Conservation (phyloP, 2,329 filamentous ascomycete species). For the Apiospora malaysiana region DNA sequence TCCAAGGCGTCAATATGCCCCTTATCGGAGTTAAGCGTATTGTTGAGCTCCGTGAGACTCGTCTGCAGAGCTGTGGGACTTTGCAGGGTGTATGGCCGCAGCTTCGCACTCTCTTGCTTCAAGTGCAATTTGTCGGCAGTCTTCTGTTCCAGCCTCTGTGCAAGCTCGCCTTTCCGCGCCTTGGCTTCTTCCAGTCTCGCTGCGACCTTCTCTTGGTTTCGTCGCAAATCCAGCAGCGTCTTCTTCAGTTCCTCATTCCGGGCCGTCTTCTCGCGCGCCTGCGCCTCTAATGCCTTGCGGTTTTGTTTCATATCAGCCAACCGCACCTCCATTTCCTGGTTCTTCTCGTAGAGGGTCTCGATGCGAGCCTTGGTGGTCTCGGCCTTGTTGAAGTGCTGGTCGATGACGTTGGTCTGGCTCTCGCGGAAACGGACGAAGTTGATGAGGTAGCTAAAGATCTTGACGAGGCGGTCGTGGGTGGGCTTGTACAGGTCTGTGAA, state of each 20-base stretch:
- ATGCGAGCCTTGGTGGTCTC: conserved; percentile 87
- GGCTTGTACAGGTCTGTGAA: conserved; percentile 92
- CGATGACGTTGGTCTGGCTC: conserved; percentile 86
- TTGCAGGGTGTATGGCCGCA: conserved; percentile 90
- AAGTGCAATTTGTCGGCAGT: conserved; percentile 72
- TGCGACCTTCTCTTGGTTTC: conserved; percentile 82
- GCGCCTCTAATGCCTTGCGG: conserved; percentile 78
- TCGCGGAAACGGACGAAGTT: conserved; percentile 98
- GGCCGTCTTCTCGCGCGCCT: conserved; percentile 83
- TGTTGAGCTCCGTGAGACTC: conserved; percentile 79
- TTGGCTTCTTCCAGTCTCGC: conserved; percentile 84
- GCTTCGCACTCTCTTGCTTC: conserved; percentile 84
- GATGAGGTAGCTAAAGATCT: conserved; percentile 97
- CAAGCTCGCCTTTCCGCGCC: conserved; percentile 77
- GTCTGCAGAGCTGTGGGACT: conserved; percentile 84
- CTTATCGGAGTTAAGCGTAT: conserved; percentile 79
- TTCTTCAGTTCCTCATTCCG: conserved; percentile 88
- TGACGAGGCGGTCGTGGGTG: conserved; percentile 86
- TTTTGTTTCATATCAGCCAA: conserved; percentile 82
- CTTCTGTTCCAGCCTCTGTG: conserved; percentile 73
- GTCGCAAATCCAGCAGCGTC: conserved; percentile 77
- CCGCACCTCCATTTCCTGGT: conserved; percentile 83
- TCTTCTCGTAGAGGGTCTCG: conserved; percentile 82
- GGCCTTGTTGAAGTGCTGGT: conserved; percentile 90
- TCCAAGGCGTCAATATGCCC: conserved; percentile 87